phyloP scores from a whole-genome alignment of 495 filamentous ascomycete genomes.

The Penicillium roqueforti region DNA sequence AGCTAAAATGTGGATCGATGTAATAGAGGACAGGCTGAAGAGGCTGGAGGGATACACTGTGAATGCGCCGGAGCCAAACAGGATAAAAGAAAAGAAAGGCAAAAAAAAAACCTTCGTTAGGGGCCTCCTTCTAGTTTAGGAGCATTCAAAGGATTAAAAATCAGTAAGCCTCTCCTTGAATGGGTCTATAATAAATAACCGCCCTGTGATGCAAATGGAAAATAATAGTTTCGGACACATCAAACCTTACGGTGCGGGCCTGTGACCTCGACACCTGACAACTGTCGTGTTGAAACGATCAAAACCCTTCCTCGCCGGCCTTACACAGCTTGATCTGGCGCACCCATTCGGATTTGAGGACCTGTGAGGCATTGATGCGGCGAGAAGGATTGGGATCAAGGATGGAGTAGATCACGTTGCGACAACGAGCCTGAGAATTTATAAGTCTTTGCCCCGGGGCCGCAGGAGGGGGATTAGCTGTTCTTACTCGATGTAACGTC shows the following conservation, averaged over 20 bases:
- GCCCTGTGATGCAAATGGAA: slow-evolving; percentile 22
- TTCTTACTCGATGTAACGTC: slow-evolving; percentile 84
- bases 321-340: slow-evolving; percentile 95
- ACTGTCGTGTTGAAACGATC: slow-evolving; percentile 16
- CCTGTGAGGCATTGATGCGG: slow-evolving; percentile 92
- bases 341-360: slow-evolving; percentile 97
- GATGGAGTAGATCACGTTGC: slow-evolving; percentile 98
- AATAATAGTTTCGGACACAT: slow-evolving; percentile 7
- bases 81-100: slow-evolving; percentile 7
- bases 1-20: slow-evolving; percentile 22
- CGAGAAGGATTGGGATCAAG: slow-evolving; percentile 87
- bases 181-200: slow-evolving; percentile 31
- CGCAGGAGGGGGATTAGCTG: slow-evolving; percentile 8
- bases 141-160: slow-evolving; percentile 25
- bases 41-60: slow-evolving; percentile 1
- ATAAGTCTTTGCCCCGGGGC: slow-evolving; percentile 33
- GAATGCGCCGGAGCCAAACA: slow-evolving; percentile 9
- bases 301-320: slow-evolving; percentile 87
- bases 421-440: slow-evolving; percentile 74
- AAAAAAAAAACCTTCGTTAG: slow-evolving; percentile 8
- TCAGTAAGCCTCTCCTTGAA: slow-evolving; percentile 16
- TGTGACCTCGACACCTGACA: slow-evolving; percentile 1
- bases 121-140: slow-evolving; percentile 30
- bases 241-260: slow-evolving; percentile 3
- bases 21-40: slow-evolving; percentile 9